Evolutionary conservation across 352 stramenopile genomes (phyloP).

Genomic region (Globisporangium iwayamae): DNA sequence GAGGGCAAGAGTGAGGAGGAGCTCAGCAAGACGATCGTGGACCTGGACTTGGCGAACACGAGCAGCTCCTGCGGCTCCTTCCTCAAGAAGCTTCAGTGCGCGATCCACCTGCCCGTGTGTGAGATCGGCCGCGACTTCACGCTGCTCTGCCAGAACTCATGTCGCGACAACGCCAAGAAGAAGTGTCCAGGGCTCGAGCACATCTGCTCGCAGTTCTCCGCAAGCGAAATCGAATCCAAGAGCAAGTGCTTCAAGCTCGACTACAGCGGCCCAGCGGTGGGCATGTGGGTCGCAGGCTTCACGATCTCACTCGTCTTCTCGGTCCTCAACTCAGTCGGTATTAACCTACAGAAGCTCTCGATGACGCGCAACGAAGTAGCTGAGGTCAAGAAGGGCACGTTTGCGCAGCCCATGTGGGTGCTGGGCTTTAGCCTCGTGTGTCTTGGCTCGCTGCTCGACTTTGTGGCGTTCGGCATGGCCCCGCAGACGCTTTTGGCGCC

Average conservation of each 20-base stretch:
- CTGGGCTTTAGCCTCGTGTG: slow-evolving; percentile 83
- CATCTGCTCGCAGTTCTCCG: slow-evolving; percentile 44
- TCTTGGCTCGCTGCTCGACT: slow-evolving; percentile 84
- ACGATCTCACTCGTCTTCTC: slow-evolving; percentile 87
- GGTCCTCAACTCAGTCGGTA: slow-evolving; percentile 86
- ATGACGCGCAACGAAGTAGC: slow-evolving; percentile 71
- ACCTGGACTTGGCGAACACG: slow-evolving; percentile 58
- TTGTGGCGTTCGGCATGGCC: slow-evolving; percentile 90
- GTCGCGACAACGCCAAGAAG: slow-evolving; percentile 50
- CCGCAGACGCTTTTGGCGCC: slow-evolving; percentile 88
- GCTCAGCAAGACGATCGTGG: slow-evolving; percentile 34
- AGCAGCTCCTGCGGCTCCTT: slow-evolving; percentile 59
- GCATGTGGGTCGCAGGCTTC: slow-evolving; percentile 86
- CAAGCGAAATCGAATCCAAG: slow-evolving; percentile 54
- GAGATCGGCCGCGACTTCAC: slow-evolving; percentile 73
- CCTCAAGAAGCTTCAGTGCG: slow-evolving; percentile 61
- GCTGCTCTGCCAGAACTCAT: slow-evolving; percentile 62
- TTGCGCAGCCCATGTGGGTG: slow-evolving; percentile 87
- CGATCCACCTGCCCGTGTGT: slow-evolving; percentile 73
- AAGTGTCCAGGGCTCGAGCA: slow-evolving; percentile 58
- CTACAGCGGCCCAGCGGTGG: slow-evolving; percentile 65
- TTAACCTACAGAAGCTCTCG: slow-evolving; percentile 90
- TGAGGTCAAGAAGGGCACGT: slow-evolving; percentile 69
- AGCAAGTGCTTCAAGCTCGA: slow-evolving; percentile 77
- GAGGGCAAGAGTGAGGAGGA: slow-evolving; percentile 26